phyloP scores from a whole-genome alignment of 2,329 filamentous ascomycete genomes.

The Aaosphaeria arxii region DNA sequence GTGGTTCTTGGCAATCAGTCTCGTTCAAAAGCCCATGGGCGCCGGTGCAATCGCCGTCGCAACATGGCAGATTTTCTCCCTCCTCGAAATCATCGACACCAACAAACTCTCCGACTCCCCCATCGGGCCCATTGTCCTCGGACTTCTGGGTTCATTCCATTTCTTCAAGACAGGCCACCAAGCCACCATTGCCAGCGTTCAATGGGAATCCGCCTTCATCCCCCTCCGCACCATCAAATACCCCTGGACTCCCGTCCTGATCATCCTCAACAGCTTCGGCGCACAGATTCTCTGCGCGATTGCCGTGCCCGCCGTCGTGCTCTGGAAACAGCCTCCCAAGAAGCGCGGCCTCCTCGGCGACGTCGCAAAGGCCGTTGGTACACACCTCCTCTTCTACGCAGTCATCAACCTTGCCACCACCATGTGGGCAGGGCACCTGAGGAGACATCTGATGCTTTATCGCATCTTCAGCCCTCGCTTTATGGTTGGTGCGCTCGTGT shows the following conservation, averaged over 20 bases:
- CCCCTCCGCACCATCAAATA: constrained; percentile 79
- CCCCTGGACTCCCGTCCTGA: constrained; percentile 81
- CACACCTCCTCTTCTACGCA: constrained; percentile 78
- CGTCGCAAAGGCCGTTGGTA: constrained; percentile 67
- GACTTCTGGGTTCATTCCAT: constrained; percentile 86
- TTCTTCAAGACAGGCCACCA: constrained; percentile 99
- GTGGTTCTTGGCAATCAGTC: constrained; percentile 70
- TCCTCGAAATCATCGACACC: constrained; percentile 62
- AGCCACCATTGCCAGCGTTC: constrained; percentile 79
- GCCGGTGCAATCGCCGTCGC: constrained; percentile 78
- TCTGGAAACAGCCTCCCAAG: constrained; percentile 87
- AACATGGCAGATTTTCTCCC: constrained; percentile 83
- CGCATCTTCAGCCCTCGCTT: constrained; percentile 89
- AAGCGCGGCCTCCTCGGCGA: constrained; percentile 62
- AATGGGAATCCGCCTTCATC: constrained; percentile 96
- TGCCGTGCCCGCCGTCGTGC: constrained; percentile 73
- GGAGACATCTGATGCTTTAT: constrained; percentile 94
- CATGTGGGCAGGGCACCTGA: constrained; percentile 81
- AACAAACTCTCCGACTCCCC: constrained; percentile 62
- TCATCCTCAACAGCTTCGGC: constrained; percentile 83
- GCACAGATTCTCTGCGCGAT: constrained; percentile 80
- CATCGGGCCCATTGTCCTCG: constrained; percentile 81
- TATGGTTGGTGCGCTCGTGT: constrained; percentile 71
- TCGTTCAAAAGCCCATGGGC: constrained; percentile 94
- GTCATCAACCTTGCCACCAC: constrained; percentile 82